phyloP scores from a whole-genome alignment of 805 yeast species.

The Hyphopichia homilentoma region DNA sequence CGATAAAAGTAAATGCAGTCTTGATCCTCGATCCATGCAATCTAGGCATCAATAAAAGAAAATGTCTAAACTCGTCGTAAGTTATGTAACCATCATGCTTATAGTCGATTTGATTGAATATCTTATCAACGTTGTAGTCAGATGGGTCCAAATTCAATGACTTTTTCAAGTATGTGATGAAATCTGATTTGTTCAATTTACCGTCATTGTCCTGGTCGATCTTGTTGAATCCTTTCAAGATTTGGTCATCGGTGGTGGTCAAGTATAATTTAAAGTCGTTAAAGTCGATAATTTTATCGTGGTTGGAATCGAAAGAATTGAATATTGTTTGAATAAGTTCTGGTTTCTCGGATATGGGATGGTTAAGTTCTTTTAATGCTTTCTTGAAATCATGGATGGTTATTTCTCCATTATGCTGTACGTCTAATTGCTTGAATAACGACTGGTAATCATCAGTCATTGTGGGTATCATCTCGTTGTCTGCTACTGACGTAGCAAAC shows the following conservation, averaged over 20 bases:
- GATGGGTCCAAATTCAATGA: constrained; percentile 53
- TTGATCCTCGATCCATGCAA: constrained; percentile 68
- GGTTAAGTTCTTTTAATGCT: constrained; percentile 47
- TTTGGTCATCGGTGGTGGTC: constrained; percentile 64
- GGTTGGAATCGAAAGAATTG: constrained; percentile 53
- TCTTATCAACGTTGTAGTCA: constrained; percentile 46
- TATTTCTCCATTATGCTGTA: constrained; percentile 44
- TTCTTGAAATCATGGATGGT: constrained; percentile 45
- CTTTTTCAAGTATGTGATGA: constrained; percentile 57
- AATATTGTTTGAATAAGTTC: constrained; percentile 58
- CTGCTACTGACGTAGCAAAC: too few species aligned
- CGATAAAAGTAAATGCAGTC: constrained; percentile 78
- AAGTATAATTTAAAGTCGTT: constrained; percentile 66
- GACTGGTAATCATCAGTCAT: constrained; percentile 25
- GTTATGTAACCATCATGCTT: constrained; percentile 66
- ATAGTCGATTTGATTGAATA: constrained; percentile 55
- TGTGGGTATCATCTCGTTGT: constrained; percentile 3
- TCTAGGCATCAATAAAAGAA: constrained; percentile 78
- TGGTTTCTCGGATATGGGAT: constrained; percentile 61
- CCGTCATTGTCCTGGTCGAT: constrained; percentile 78
- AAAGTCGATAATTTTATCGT: constrained; percentile 56
- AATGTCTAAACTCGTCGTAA: constrained; percentile 82
- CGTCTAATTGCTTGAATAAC: constrained; percentile 34
- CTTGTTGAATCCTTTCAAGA: constrained; percentile 60
- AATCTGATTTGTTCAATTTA: constrained; percentile 58